phyloP scores from a whole-genome alignment of 2,329 filamentous ascomycete species.

The Furcasterigmium furcatum region DNA sequence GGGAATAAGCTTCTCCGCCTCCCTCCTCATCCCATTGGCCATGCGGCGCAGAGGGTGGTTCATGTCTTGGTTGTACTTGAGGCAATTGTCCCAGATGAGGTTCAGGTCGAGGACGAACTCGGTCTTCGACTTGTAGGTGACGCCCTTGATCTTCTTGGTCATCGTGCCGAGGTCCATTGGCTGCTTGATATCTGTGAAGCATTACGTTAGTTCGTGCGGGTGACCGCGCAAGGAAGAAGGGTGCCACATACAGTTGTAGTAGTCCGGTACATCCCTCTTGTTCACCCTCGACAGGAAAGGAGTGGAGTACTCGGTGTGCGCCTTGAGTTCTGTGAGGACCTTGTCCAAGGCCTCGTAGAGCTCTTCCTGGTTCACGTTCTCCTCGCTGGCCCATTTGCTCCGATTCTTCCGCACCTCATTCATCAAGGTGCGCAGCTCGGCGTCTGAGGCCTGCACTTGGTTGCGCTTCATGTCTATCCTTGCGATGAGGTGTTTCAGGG shows the following conservation, averaged over 20 bases:
- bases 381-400: constrained; percentile 98
- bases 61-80: constrained; percentile 91
- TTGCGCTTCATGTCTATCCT: constrained; percentile 91
- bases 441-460: constrained; percentile 86
- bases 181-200: constrained; percentile 75
- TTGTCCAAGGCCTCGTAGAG: constrained; percentile 96
- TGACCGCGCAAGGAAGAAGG: not conserved
- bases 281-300: constrained; percentile 93
- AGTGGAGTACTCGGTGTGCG: constrained; percentile 95
- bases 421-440: constrained; percentile 87
- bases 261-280: constrained; percentile 95
- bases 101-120: constrained; percentile 94
- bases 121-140: constrained; percentile 82
- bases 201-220: constrained; percentile 17
- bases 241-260: constrained; percentile 72
- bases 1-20: constrained; percentile 94
- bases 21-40: constrained; percentile 93
- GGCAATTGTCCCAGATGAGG: constrained; percentile 94
- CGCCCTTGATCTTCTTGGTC: constrained; percentile 91
- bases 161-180: constrained; percentile 98
- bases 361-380: constrained; percentile 96
- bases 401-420: constrained; percentile 97
- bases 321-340: constrained; percentile 94
- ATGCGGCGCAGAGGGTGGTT: constrained; percentile 86
- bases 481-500: constrained; percentile 93